Base-by-base conservation (phyloP, 2,329 filamentous ascomycete species). In the Aspergillus awamori region DNA sequence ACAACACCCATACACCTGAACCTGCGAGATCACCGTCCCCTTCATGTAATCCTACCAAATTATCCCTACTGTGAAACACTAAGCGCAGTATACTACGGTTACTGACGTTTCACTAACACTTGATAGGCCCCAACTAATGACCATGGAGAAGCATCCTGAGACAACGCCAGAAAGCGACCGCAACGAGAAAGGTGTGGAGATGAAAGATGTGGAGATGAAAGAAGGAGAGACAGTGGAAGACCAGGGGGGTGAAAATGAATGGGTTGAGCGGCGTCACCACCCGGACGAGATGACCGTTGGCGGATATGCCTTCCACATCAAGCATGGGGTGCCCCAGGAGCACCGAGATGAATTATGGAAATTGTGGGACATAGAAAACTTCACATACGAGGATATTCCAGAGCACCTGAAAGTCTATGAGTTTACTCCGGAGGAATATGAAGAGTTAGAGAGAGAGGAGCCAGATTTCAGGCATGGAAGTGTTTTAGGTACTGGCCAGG, bases 21-120 rank as follows among this genome's bases (percentile, higher is more conserved):
- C 13, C 13, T 39, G 6, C 38, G 28, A 30, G n/a, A 39, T 1
- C 38, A 13, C 15, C 4, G 5, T 39, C 38, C 38, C 5, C 38
- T 39, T n/a, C n/a, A 3, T 13, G 38, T n/a, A 39, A 39, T 7
- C 38, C 38, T n/a, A n/a, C 13, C n/a, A 7, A 1, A 7, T n/a
- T 17, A 39, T 41, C 38, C 38, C 15, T 17, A 6, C 38, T 41
- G 38, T n/a, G 6, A 17, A 6, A 41, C 38, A 17, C n/a, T n/a
- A 17, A 5, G 13, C 13, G 4, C 38, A 5, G 5, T 8, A 7
- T 1, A 41, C n/a, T 3, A 2, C 3, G 38, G 8, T n/a, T 17
- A 41, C 6, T 4, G n/a, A 2, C 1, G n/a, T 8, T 2, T 2
- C 6, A 41, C 15, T n/a, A 3, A 17, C n/a, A 8, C n/a, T 0